These are phyloP conservation scores for Crithidia bombi DNA, from an alignment of 208 protist species.

Conservation along the genomic window DNA sequence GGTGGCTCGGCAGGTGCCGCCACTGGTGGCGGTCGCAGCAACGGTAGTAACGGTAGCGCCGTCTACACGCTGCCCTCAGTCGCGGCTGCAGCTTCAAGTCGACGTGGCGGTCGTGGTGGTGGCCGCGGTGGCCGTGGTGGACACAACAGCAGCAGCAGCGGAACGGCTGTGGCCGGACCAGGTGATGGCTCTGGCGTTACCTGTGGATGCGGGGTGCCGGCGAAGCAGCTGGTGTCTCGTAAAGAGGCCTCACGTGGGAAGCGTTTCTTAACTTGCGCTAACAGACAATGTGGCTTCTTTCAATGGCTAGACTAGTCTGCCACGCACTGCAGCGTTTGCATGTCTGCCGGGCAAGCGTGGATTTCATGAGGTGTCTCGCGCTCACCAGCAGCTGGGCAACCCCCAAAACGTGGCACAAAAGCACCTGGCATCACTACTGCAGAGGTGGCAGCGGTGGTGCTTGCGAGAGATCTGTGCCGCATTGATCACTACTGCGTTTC, in stretches of 20 bases:
- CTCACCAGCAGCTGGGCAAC: too few relatives aligned
- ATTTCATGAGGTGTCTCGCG: too few relatives aligned
- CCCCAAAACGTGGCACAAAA: too few relatives aligned
- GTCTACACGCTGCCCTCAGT: constrained; percentile 64
- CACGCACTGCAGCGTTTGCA: neutral
- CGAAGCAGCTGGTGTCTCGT: constrained; percentile 75
- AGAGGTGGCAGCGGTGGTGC: too few relatives aligned
- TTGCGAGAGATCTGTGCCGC: too few relatives aligned
- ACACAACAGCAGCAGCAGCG: neutral
- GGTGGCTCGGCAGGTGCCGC: constrained; percentile 3
- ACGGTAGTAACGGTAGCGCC: neutral
- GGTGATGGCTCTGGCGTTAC: constrained; percentile 3
- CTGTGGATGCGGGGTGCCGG: constrained; percentile 69
- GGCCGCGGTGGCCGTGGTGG: constrained; percentile 19
- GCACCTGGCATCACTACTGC: too few relatives aligned
- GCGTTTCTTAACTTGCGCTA: constrained; percentile 77
- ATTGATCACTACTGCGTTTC: too few relatives aligned
- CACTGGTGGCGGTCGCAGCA: neutral
- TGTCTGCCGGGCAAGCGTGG: too few relatives aligned
- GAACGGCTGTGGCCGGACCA: neutral
- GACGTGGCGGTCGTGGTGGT: constrained; percentile 25
- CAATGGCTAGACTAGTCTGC: constrained; percentile 66
- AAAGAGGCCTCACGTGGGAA: constrained; percentile 73
- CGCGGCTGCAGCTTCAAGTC: constrained; percentile 4
- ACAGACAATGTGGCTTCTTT: constrained; percentile 77